Conservation (phyloP, 2,329 filamentous ascomycete genomes). For the Beauveria rudraprayagi region DNA sequence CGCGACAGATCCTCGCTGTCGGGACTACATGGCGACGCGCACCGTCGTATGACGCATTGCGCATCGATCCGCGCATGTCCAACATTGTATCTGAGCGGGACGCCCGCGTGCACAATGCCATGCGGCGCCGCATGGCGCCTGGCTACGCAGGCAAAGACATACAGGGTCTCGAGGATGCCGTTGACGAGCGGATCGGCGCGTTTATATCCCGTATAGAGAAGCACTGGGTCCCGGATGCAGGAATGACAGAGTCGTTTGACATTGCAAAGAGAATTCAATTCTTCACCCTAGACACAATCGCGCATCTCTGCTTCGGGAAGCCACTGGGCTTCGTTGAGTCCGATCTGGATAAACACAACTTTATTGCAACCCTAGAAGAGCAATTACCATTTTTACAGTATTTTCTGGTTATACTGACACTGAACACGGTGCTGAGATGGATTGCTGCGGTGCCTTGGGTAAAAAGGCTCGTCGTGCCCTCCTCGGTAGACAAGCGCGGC, state of each 20-base stretch:
- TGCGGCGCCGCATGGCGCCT: background rate
- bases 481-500: background rate
- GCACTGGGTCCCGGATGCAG: background rate
- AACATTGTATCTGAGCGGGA: background rate
- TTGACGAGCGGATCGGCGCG: background rate
- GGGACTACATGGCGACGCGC: background rate
- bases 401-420: background rate
- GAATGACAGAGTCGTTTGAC: background rate
- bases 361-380: background rate
- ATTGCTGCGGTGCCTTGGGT: background rate
- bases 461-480: background rate
- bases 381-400: background rate
- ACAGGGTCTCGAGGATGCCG: background rate
- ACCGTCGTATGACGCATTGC: background rate
- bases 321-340: background rate
- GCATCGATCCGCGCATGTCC: slow-evolving; percentile 1
- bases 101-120: background rate
- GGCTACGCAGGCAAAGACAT: background rate
- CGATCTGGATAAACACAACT: background rate
- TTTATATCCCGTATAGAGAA: background rate
- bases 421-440: background rate
- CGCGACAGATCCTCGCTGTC: background rate
- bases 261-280: background rate
- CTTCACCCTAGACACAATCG: background rate
- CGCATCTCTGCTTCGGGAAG: slow-evolving; percentile 1